Evolutionary conservation across 441 rosid genomes (phyloP).

Genomic region (Sinapis alba): DNA sequence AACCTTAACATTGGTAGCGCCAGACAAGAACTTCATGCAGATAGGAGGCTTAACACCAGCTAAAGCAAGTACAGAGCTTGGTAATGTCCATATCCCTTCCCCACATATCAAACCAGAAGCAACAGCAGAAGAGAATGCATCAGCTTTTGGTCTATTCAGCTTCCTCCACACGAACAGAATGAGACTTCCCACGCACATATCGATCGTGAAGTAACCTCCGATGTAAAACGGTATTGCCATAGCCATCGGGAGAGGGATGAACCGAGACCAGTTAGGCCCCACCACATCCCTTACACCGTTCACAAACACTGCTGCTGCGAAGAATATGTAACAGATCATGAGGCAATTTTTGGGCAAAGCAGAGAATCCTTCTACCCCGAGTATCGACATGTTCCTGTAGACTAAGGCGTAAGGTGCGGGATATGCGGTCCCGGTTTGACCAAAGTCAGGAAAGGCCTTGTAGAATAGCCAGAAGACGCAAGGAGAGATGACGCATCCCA

Average conservation of each 20-base stretch:
- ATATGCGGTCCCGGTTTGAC: constrained; percentile 48
- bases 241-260: constrained; percentile 57
- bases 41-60: constrained; percentile 56
- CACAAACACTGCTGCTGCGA: constrained; percentile 55
- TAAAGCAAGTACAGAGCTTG: constrained; percentile 53
- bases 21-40: constrained; percentile 58
- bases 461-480: constrained; percentile 86
- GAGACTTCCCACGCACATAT: constrained; percentile 64
- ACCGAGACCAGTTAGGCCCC: constrained; percentile 38
- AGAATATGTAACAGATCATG: constrained; percentile 61
- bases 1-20: constrained; percentile 41
- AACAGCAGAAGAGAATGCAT: constrained; percentile 46
- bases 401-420: constrained; percentile 66
- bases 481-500: constrained; percentile 78
- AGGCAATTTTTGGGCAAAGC: constrained; percentile 71
- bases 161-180: constrained; percentile 53
- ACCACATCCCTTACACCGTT: constrained; percentile 48
- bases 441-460: constrained; percentile 68
- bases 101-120: constrained; percentile 64
- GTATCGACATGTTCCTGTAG: constrained; percentile 58
- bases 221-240: constrained; percentile 60
- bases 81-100: constrained; percentile 58
- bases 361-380: constrained; percentile 71
- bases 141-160: constrained; percentile 46
- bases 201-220: constrained; percentile 55